Base-by-base conservation (phyloP, 75 land plant genomes). In the Larix kaempferi region DNA sequence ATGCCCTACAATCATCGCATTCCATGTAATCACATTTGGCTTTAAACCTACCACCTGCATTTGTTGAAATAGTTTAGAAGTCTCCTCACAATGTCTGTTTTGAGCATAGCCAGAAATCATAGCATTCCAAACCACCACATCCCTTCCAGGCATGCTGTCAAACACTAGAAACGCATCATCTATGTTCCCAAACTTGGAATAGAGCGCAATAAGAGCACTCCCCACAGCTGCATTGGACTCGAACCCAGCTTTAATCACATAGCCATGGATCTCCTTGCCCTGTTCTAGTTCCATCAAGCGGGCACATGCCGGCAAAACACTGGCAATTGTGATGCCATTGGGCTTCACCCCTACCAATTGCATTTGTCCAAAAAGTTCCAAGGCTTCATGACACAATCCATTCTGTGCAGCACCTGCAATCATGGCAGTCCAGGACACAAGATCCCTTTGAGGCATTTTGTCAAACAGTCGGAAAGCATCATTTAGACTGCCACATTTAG, bases 341-440 rank as follows among this genome's bases (percentile, higher is more conserved):
- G 88, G 88, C 69, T 65, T 59, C 29, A 86, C 55, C 59, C 84
- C 88, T 80, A 74, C 79, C n/a, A 44, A 54, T 26, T 41, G 58
- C 94, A 92, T 92, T 59, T 29, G 44, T 11, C 63, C 2, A 44
- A 88, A 82, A 73, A 75, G 52, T 15, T 21, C 16, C 49, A 88
- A 10, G n/a, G 87, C 87, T 55, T 82, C 77, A 23, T 29, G 6
- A 33, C 74, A 60, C 49, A 33, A 44, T 26, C 81, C 84, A 13
- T 62, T 74, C 35, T 65, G 84, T 66, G 84, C 88, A 77, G 44
- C 78, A 26, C 86, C 88, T 49, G 82, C 77, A 58, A 89, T 78
- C 79, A 89, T 77, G 14, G 85, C 57, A 27, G 81, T 79, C 88
- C 88, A 89, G 15, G 90, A 79, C 19, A 82, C 82, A 11, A 86